Evolutionary conservation across 495 filamentous ascomycete species (phyloP).

Genomic region (Daldinia concentrica): DNA sequence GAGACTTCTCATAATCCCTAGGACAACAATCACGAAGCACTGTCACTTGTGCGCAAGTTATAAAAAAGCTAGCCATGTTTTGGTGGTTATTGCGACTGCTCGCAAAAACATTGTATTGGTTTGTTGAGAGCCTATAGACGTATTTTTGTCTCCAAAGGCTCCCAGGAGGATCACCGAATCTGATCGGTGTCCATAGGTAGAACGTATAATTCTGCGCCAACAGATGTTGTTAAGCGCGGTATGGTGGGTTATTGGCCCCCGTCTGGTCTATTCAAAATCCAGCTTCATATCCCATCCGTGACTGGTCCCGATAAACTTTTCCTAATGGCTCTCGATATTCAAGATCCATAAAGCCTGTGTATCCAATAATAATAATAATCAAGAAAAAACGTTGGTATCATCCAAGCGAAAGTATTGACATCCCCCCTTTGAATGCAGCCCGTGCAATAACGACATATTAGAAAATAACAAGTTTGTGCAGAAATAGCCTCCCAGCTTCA

Average conservation of each 20-base stretch:
- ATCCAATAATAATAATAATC: slow-evolving; percentile 29
- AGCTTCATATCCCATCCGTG: slow-evolving; percentile 34
- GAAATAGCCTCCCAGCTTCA: slow-evolving; percentile 38
- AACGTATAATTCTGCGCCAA: slow-evolving; percentile 44
- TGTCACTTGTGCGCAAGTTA: slow-evolving; percentile 14
- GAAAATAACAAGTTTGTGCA: slow-evolving; percentile 38
- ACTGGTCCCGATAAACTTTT: slow-evolving; percentile 40
- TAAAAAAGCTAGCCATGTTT: slow-evolving; percentile 27
- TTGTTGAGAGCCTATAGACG: slow-evolving; percentile 40
- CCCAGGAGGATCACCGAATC: slow-evolving; percentile 30
- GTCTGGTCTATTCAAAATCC: slow-evolving; percentile 43
- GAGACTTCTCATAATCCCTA: slow-evolving; percentile 29
- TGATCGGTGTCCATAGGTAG: slow-evolving; percentile 28
- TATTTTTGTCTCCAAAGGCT: slow-evolving; percentile 26
- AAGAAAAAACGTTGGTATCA: slow-evolving; percentile 48
- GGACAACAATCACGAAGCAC: slow-evolving; percentile 12
- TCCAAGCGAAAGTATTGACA: slow-evolving; percentile 48
- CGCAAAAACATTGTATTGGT: slow-evolving; percentile 47
- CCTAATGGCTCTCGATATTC: slow-evolving; percentile 34
- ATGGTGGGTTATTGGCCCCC: slow-evolving; percentile 35
- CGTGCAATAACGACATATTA: slow-evolving; percentile 41
- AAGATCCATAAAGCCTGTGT: slow-evolving; percentile 31
- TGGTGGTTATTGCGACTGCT: slow-evolving; percentile 41
- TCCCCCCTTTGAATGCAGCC: slow-evolving; percentile 34
- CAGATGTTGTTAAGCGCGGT: slow-evolving; percentile 26